Evolutionary conservation across 169 alveolate species (phyloP).

Genomic region (Neospora caninum): DNA sequence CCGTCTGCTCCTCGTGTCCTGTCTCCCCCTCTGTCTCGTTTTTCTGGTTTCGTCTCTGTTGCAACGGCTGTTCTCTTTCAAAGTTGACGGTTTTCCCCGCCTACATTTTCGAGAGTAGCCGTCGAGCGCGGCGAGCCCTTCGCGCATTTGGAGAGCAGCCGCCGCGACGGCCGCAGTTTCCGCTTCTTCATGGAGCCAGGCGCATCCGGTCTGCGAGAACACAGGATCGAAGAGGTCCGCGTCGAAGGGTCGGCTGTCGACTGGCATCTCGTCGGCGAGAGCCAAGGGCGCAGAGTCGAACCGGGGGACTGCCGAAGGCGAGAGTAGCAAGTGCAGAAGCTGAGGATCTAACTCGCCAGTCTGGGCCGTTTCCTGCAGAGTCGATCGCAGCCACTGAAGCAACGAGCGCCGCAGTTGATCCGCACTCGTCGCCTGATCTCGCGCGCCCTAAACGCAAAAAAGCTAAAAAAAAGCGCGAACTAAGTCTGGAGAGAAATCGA

Average conservation of each 20-base stretch:
- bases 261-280: too few relatives aligned
- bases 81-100: neutral
- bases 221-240: neutral
- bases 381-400: slow-evolving; percentile 64
- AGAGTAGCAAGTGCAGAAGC: slow-evolving; percentile 36
- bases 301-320: slow-evolving; percentile 25
- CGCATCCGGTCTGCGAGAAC: neutral
- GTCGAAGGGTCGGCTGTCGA: neutral
- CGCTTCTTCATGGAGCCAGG: slow-evolving; percentile 28
- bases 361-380: slow-evolving; percentile 16
- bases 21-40: neutral
- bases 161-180: slow-evolving; percentile 43
- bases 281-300: neutral
- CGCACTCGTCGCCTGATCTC: neutral
- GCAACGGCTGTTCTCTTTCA: neutral
- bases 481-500: neutral
- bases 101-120: neutral
- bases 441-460: neutral
- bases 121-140: neutral
- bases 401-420: slow-evolving; percentile 45
- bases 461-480: neutral
- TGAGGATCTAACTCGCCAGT: slow-evolving; percentile 39
- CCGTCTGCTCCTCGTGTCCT: neutral
- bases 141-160: slow-evolving; percentile 16
- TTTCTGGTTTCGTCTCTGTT: neutral